Conservation (phyloP, 345 rosid species). For the Ceriops tagal region DNA sequence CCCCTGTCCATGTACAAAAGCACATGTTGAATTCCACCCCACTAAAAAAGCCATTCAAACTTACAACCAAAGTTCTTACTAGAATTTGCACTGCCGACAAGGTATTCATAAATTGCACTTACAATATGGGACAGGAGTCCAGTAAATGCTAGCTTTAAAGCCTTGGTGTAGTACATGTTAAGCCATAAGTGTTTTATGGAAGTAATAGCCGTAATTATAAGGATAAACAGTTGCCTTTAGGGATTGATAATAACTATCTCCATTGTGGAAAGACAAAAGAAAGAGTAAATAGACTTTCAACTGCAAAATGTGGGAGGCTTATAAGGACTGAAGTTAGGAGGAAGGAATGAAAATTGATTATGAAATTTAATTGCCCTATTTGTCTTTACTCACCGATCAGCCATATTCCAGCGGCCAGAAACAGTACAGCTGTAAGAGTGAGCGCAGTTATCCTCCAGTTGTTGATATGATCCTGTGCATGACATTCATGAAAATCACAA, state of each 20-base stretch:
- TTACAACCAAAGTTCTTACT: neutral
- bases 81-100: neutral
- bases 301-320: neutral
- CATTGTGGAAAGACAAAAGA: too few relatives aligned
- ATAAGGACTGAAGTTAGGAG: neutral
- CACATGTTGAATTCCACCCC: neutral
- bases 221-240: too few relatives aligned
- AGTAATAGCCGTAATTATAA: too few relatives aligned
- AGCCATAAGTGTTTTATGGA: too few relatives aligned
- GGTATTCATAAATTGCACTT: neutral
- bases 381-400: conserved; percentile 40
- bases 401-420: conserved; percentile 84
- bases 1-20: conserved; percentile 44
- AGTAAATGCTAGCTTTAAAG: too few relatives aligned
- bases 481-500: neutral
- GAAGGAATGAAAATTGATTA: neutral
- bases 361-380: neutral
- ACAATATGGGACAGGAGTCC: too few relatives aligned
- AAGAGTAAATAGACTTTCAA: neutral
- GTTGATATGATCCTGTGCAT: conserved; percentile 58
- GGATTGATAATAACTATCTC: too few relatives aligned
- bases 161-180: too few relatives aligned
- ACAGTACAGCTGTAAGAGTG: conserved; percentile 61
- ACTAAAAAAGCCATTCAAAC: neutral
- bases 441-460: conserved; percentile 88